Percentiles rank a stretch among this genome's conserved stretches.
These are phyloP conservation scores for Imleria badia DNA, from an alignment of 768 basidiomycete genomes.

Conservation along the genomic window DNA sequence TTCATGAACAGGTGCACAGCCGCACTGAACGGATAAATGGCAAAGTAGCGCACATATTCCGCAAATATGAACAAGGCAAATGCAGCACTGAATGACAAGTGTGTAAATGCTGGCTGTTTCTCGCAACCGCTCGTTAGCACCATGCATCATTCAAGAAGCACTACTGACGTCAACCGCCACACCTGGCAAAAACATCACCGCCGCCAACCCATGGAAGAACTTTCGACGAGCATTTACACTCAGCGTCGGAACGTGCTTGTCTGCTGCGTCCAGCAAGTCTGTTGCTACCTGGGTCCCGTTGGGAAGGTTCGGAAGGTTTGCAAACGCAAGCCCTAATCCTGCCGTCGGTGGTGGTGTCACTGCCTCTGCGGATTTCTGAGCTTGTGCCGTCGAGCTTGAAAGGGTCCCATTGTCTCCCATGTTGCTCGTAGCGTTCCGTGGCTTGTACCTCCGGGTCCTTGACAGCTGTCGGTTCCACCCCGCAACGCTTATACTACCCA, in stretches of 20 bases:
- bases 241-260: slow-evolving; percentile 87
- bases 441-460: slow-evolving; percentile 66
- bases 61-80: slow-evolving; percentile 95
- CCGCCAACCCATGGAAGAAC: slow-evolving; percentile 95
- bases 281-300: slow-evolving; percentile 61
- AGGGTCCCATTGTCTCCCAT: slow-evolving; percentile 37
- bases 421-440: slow-evolving; percentile 38
- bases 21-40: slow-evolving; percentile 94
- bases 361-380: slow-evolving; percentile 20
- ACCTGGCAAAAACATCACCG: slow-evolving; percentile 95
- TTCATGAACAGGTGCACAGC: slow-evolving; percentile 93
- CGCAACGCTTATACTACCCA: slow-evolving; percentile 83
- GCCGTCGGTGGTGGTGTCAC: slow-evolving; percentile 16
- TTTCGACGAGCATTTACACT: slow-evolving; percentile 91
- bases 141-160: slow-evolving; percentile 3
- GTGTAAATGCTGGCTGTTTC: slow-evolving; percentile 89
- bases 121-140: slow-evolving; percentile 13
- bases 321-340: slow-evolving; percentile 36
- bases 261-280: slow-evolving; percentile 77
- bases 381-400: slow-evolving; percentile 26
- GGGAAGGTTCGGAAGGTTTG: slow-evolving; percentile 48
- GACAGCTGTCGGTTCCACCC: slow-evolving; percentile 94
- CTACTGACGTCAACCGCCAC: slow-evolving; percentile 83
- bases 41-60: slow-evolving; percentile 98
- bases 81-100: slow-evolving; percentile 91